phyloP scores from a whole-genome alignment of 2,329 filamentous ascomycete species.

The Pyrenophora graminea region DNA sequence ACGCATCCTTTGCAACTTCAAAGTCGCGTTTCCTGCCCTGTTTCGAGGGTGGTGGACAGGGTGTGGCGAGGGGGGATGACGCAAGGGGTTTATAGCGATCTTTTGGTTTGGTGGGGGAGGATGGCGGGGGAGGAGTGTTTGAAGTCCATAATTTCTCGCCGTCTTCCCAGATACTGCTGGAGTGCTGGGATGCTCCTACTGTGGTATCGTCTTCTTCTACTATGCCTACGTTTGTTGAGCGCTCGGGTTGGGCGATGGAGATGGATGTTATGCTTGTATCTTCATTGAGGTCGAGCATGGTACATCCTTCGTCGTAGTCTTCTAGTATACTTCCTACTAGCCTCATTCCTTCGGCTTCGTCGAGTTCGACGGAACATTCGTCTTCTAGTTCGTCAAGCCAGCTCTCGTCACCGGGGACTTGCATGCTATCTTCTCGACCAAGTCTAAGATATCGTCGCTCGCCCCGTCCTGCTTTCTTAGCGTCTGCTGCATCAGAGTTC shows the following conservation, averaged over 20 bases:
- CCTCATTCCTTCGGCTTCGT: conserved; percentile 25
- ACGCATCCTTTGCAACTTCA: conserved; percentile 28
- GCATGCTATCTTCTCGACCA: conserved; percentile 44
- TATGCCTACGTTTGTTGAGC: background rate
- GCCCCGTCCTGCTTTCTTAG: conserved; percentile 27
- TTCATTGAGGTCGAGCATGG: conserved; percentile 19
- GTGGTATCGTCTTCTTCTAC: background rate
- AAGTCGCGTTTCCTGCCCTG: conserved; percentile 23
- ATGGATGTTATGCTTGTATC: background rate
- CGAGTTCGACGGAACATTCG: conserved; percentile 18
- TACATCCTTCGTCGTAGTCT: conserved; percentile 28
- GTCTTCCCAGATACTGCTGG: conserved; percentile 40
- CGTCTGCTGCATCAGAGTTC: conserved; percentile 47
- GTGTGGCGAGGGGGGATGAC: conserved; percentile 15
- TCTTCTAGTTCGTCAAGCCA: conserved; percentile 35
- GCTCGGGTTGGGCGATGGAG: conserved; percentile 2
- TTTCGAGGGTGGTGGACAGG: background rate
- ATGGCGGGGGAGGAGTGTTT: conserved; percentile 17
- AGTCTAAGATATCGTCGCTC: conserved; percentile 48
- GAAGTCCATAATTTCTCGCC: conserved; percentile 38
- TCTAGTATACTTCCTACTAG: conserved; percentile 29
- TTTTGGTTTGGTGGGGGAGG: conserved; percentile 11
- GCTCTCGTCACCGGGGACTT: conserved; percentile 35
- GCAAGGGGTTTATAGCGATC: conserved; percentile 16
- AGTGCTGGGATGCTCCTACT: conserved; percentile 4